A percentile compares a stretch with the other conserved stretches of the same genome.
Conservation (phyloP, 2,329 filamentous ascomycete genomes). For the Trichophyton simii region DNA sequence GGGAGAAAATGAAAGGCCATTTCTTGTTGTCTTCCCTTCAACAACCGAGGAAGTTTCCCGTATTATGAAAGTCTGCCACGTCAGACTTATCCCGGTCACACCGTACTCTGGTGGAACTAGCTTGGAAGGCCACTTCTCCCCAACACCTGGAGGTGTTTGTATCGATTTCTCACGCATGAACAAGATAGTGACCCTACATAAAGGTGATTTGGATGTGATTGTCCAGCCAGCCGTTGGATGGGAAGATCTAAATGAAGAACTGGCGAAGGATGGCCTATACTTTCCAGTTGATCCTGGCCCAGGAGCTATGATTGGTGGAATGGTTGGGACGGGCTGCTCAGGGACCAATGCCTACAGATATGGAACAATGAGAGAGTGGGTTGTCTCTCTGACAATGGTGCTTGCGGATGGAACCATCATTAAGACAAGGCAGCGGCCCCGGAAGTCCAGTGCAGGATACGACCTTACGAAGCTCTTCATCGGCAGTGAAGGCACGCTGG, state of each 20-base stretch:
- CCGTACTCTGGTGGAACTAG: constrained; percentile 81
- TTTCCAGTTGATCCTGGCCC: constrained; percentile 88
- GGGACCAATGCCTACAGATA: constrained; percentile 88
- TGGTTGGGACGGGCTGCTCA: constrained; percentile 41
- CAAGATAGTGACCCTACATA: constrained; percentile 62
- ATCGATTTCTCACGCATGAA: constrained; percentile 82
- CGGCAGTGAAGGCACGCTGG: constrained; percentile 81
- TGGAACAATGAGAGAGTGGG: constrained; percentile 92
- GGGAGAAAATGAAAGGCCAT: constrained; percentile 34
- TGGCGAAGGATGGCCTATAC: constrained; percentile 63
- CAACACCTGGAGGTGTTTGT: constrained; percentile 70
- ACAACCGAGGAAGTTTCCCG: constrained; percentile 72
- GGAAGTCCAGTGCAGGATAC: constrained; percentile 85
- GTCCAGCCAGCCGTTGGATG: constrained; percentile 75
- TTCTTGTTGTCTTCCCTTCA: constrained; percentile 59
- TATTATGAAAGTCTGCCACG: constrained; percentile 80
- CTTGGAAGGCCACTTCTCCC: constrained; percentile 76
- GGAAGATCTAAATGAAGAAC: constrained; percentile 70
- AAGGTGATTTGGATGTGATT: constrained; percentile 62
- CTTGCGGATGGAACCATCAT: constrained; percentile 81
- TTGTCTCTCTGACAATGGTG: constrained; percentile 73
- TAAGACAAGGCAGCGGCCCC: constrained; percentile 74
- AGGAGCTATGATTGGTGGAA: constrained; percentile 79
- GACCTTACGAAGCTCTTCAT: constrained; percentile 83
- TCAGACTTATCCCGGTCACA: constrained; percentile 68